phyloP scores from a whole-genome alignment of 1,139 yeast genomes.

The Meyerozyma carpophila region DNA sequence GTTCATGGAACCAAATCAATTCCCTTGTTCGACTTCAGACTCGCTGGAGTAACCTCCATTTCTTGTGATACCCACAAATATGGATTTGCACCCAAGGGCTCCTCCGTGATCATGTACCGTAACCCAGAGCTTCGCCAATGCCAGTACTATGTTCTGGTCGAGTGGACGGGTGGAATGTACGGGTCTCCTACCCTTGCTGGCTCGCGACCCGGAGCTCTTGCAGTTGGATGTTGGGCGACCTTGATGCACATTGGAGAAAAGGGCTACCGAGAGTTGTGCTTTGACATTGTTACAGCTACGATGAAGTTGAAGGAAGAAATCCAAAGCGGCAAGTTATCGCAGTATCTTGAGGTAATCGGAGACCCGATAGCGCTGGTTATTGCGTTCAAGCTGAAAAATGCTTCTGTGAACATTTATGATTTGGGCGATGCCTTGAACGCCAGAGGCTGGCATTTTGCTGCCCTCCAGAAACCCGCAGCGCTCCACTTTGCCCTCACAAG shows the following conservation, averaged over 20 bases:
- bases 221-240: constrained; percentile 98
- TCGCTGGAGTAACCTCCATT: constrained; percentile 94
- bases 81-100: constrained; percentile 97
- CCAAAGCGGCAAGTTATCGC: constrained; percentile 40
- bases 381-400: constrained; percentile 52
- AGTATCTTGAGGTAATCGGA: constrained; percentile 57
- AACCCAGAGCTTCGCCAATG: constrained; percentile 57
- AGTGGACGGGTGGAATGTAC: constrained; percentile 93
- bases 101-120: constrained; percentile 88
- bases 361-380: constrained; percentile 82
- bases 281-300: constrained; percentile 62
- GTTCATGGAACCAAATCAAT: constrained; percentile 38
- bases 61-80: constrained; percentile 97
- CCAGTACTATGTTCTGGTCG: constrained; percentile 79
- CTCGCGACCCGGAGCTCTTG: constrained; percentile 92
- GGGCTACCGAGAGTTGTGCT: constrained; percentile 69
- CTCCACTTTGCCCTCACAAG: constrained; percentile 84
- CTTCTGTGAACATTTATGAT: constrained; percentile 59
- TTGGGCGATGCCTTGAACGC: constrained; percentile 63
- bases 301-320: constrained; percentile 51
- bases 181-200: constrained; percentile 98
- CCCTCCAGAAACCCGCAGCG: constrained; percentile 87
- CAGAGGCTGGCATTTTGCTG: constrained; percentile 85
- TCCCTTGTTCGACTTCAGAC: constrained; percentile 78
- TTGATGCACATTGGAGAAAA: constrained; percentile 70